Evolutionary conservation across 495 filamentous ascomycete genomes (phyloP).

Genomic region (Lentithecium fluviatile): DNA sequence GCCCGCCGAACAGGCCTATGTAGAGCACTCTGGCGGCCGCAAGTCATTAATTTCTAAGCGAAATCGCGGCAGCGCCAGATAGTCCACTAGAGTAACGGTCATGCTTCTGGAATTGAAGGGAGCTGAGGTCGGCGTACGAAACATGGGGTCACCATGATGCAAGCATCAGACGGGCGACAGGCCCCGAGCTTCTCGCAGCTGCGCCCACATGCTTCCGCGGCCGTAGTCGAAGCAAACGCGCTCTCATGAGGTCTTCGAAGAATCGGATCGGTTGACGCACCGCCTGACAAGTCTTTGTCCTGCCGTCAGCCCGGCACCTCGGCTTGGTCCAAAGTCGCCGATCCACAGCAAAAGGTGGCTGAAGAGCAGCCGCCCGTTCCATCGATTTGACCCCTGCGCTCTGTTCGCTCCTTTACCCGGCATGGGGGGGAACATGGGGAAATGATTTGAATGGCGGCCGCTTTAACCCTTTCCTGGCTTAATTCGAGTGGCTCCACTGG

Average conservation of each 20-base stretch:
- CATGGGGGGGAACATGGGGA: conserved; percentile 20
- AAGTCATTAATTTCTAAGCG: background rate
- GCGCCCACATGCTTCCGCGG: conserved; percentile 1
- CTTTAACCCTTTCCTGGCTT: conserved; percentile 16
- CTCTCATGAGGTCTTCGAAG: conserved; percentile 15
- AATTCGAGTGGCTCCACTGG: conserved; percentile 20
- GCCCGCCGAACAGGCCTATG: background rate
- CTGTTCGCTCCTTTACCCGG: conserved; percentile 23
- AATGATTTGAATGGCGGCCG: conserved; percentile 23
- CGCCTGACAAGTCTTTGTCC: background rate
- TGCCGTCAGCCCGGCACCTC: conserved; percentile 28
- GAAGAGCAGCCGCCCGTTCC: conserved; percentile 11
- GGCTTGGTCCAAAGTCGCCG: conserved; percentile 25
- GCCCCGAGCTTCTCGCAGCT: no score
- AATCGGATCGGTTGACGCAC: conserved; percentile 18
- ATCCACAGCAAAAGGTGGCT: conserved; percentile 32
- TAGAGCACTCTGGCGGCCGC: background rate
- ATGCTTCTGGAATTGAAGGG: conserved; percentile 4
- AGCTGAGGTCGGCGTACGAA: background rate
- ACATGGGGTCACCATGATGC: background rate
- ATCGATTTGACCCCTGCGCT: conserved; percentile 4
- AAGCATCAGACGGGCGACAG: background rate
- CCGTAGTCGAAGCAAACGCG: background rate
- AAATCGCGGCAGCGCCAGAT: background rate
- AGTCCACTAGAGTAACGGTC: background rate